Evolutionary conservation across 495 filamentous ascomycete genomes (phyloP).

Genomic region (Baudoinia panamericana): DNA sequence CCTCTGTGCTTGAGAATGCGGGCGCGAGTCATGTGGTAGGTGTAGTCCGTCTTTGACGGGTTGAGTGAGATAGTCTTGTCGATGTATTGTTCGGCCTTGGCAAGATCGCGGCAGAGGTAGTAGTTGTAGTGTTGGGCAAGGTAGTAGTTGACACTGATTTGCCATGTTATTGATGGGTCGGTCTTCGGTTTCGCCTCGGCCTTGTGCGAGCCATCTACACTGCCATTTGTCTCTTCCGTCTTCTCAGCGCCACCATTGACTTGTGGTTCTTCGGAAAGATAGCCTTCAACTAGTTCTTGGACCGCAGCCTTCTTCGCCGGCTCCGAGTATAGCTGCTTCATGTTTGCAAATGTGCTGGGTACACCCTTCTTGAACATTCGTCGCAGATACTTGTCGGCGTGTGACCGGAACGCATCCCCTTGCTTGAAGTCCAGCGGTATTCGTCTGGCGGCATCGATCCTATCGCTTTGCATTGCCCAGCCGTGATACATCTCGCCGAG

Average conservation of each 20-base stretch:
- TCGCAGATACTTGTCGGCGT: slow-evolving; percentile 67
- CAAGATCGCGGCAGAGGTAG: slow-evolving; percentile 65
- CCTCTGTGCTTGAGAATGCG: slow-evolving; percentile 90
- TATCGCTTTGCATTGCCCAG: slow-evolving; percentile 65
- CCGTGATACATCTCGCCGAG: slow-evolving; percentile 66
- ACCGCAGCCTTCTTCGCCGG: slow-evolving; percentile 60
- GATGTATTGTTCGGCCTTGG: slow-evolving; percentile 68
- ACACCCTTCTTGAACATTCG: slow-evolving; percentile 91
- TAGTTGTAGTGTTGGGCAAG: slow-evolving; percentile 96
- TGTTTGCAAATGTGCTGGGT: slow-evolving; percentile 87
- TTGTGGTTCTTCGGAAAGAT: slow-evolving; percentile 39
- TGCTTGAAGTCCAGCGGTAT: slow-evolving; percentile 82
- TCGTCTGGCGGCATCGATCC: slow-evolving; percentile 71
- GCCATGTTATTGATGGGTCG: slow-evolving; percentile 34
- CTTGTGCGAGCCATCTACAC: slow-evolving; percentile 24
- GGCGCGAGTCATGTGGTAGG: slow-evolving; percentile 73
- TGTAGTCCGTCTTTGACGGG: slow-evolving; percentile 71
- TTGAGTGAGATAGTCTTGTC: slow-evolving; percentile 69
- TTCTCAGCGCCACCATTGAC: slow-evolving; percentile 36
- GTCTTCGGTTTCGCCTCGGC: slow-evolving; percentile 38
- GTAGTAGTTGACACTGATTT: slow-evolving; percentile 73
- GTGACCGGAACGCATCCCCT: slow-evolving; percentile 67
- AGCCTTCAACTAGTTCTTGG: slow-evolving; percentile 64
- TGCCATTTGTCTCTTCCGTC: slow-evolving; percentile 29
- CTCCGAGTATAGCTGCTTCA: slow-evolving; percentile 81